Conservation (phyloP, 169 alveolate species). For the Nephromyces sp. region DNA sequence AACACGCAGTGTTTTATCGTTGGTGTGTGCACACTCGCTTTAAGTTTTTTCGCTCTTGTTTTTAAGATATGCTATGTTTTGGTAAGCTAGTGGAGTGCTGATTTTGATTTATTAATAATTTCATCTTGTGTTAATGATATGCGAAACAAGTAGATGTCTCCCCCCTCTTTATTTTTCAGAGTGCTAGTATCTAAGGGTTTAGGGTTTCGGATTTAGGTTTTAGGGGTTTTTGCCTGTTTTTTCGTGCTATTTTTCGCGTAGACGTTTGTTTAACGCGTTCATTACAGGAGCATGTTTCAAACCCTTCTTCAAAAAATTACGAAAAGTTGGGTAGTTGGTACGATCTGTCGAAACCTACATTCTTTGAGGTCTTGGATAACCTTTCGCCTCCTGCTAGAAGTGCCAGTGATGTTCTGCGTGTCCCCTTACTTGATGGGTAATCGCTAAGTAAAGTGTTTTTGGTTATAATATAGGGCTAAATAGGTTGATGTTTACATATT, state of each 20-base stretch:
- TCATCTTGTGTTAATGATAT: neutral
- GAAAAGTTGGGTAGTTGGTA: slow-evolving; percentile 77
- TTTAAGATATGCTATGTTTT: slow-evolving; percentile 49
- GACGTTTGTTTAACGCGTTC: too few species aligned
- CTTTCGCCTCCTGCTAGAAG: slow-evolving; percentile 55
- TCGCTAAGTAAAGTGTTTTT: too few species aligned
- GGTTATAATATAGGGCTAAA: too few species aligned
- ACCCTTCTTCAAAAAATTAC: slow-evolving; percentile 53
- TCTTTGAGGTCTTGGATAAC: slow-evolving; percentile 63
- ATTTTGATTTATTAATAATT: slow-evolving; percentile 52
- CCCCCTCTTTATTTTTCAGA: neutral
- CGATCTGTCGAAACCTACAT: slow-evolving; percentile 57
- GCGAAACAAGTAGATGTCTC: neutral
- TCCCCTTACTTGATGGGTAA: slow-evolving; percentile 78
- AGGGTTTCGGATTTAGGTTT: neutral
- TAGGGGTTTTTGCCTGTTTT: neutral
- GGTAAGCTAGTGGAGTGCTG: slow-evolving; percentile 65
- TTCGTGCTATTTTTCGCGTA: neutral
- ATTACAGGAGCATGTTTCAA: slow-evolving; percentile 63
- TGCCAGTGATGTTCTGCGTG: slow-evolving; percentile 65
- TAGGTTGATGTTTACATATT: too few species aligned
- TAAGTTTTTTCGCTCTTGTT: too few species aligned
- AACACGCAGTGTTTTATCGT: too few species aligned
- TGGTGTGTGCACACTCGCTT: too few species aligned
- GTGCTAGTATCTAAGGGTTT: slow-evolving; percentile 50